Percentiles rank a stretch among this genome's conserved stretches.
phyloP scores from a whole-genome alignment of 2,329 filamentous ascomycete genomes.

The Pestalotiopsis sp. region DNA sequence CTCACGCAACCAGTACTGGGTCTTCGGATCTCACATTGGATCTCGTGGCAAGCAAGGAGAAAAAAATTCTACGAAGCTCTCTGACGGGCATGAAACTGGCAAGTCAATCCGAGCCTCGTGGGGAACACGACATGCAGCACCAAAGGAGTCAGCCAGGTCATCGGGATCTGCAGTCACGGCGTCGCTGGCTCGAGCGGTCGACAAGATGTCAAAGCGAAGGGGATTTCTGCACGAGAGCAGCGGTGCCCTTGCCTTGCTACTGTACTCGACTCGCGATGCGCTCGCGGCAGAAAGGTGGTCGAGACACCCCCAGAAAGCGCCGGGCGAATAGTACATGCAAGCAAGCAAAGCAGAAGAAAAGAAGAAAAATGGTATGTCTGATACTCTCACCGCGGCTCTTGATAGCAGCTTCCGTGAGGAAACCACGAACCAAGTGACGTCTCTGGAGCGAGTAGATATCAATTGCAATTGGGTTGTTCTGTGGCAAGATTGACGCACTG shows the following conservation, averaged over 20 bases:
- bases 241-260: background rate
- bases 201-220: background rate
- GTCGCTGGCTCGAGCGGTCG: background rate
- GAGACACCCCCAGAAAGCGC: background rate
- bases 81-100: background rate
- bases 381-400: constrained; percentile 46
- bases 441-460: constrained; percentile 25
- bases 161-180: background rate
- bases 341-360: background rate
- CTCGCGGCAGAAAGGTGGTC: background rate
- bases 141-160: background rate
- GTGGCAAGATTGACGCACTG: constrained; percentile 76
- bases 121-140: background rate
- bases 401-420: constrained; percentile 20
- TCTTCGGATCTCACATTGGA: constrained; percentile 4
- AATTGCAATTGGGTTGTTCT: constrained; percentile 70
- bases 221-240: background rate
- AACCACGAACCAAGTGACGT: constrained; percentile 29
- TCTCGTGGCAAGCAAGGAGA: background rate
- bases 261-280: background rate
- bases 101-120: background rate
- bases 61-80: background rate
- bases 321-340: background rate
- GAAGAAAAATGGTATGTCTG: constrained; percentile 58
- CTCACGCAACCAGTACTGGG: background rate